Base-by-base conservation (phyloP, 2,329 filamentous ascomycete genomes). In the Cadophora malorum region DNA sequence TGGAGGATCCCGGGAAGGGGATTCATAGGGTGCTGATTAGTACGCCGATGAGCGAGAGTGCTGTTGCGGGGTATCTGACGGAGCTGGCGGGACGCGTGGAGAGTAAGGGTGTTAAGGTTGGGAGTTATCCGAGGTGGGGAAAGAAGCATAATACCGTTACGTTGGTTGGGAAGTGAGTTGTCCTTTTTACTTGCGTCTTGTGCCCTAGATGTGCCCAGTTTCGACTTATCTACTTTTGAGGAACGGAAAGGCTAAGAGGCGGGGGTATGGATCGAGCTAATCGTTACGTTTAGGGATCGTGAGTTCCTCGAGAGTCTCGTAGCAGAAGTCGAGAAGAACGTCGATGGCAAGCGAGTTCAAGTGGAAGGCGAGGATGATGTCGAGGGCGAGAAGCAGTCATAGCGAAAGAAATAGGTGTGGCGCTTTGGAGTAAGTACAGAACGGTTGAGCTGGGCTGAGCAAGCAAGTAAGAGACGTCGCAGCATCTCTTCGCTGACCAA, bases 91-190 rank as follows among this genome's bases (percentile, higher is more conserved):
- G 83, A 33, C 88, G 88, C 78, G 91, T 94, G 25, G 90, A 89
- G 78, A 82, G 88, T 0, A 88, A 86, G 75, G 94, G 93, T 3
- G 86, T 98, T 75, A 98, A 98, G 81, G 93, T 98, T 19, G 96
- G 96, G 58, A 97, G 93, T 79, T 98, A 99, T 80, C 96, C 96
- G 45, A 85, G 93, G 65, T 97, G 94, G 94, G 93, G 91, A 5
- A 95, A 93, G 84, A 88, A 88, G 75, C 85, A 85, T 71, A 98
- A 98, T 79, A 96, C 94, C 0, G 93, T 98, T 59, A 97, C 95
- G 12, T 83, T 99, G 64, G 94, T 97, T 23, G 88, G 88, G 73
- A 83, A 80, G 83, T 86, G 76, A 74, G 80, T 77, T 56, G 12
- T 25, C 10, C n/a, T 9, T 58, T 28, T 41, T 28, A n/a, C 14